Evolutionary conservation across 2,329 filamentous ascomycete genomes (phyloP), one percentile per base, ranked within the genome.

Genomic region (Leptographium galeiforme): DNA sequence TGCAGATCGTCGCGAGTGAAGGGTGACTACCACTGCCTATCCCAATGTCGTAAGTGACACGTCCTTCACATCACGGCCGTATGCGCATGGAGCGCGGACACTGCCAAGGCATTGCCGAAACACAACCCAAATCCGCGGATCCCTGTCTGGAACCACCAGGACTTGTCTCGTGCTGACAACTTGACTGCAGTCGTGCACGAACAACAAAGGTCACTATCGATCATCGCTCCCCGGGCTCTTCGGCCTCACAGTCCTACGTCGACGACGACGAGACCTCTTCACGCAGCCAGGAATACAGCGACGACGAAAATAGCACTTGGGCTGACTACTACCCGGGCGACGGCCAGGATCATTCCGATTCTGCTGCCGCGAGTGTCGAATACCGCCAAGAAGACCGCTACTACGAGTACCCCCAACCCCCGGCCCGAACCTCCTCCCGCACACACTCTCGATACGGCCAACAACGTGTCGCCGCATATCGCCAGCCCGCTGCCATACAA

Each of bases 271-370:
- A 32, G 13, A n/a, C 69, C 16, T 68, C 66, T 14, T 70, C 68
- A 47, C 63, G 64, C 32, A 64, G 64, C 48, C 61, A 63, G 32
- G 61, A 63, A 48, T 63, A 50, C 38, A 43, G 38, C 19, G 48
- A 50, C 48, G 48, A 67, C 56, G 64, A 66, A 50, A 51, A 52
- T 10, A 2, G 8, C 2, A 43, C 54, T 8, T 60, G 53, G 56
- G 61, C 62, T 50, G 64, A 70, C 16, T 68, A 41, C 25, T 19
- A 34, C 38, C 7, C 18, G n/a, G 40, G 7, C 14, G 74, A 73
- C 62, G 76, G 77, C 39, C 61, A 81, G 57, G 73, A 77, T 2
- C 78, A 78, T 14, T 75, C 73, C 38, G 79, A 83, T 62, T 82
- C 79, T 8, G 79, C 78, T 18, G 82, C 79, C 41, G 64, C 64